Base-by-base conservation (phyloP, 2,329 filamentous ascomycete genomes). In the Peltaster fructicola region DNA sequence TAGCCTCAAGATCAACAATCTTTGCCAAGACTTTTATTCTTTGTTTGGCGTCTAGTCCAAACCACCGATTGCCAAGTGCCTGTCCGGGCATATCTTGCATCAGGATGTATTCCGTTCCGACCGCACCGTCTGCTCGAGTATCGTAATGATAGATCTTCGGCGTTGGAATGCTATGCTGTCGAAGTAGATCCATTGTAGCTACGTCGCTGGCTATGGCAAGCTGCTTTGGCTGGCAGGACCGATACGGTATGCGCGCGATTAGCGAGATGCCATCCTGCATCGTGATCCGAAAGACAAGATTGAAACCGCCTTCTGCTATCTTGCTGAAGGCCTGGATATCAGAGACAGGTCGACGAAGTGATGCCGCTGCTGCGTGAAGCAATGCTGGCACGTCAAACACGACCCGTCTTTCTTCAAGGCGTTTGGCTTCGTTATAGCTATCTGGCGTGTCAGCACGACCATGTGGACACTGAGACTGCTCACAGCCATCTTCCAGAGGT, bases 1-100 rank as follows among this genome's bases (percentile, higher is more conserved):
- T 29, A 16, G 34, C 32, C 29, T 50, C 46, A 8, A 43, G 21
- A 14, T 48, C 35, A 44, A 37, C 43, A 3, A 48, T 31, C 25
- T 34, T 34, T 5, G 23, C 30, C 23, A 47, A 33, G 3, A 48
- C 30, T 13, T 26, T 32, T 12, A 39, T 35, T 27, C 41, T 41
- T 13, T 39, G 35, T 17, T 40, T 27, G 12, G 40, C 35, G 2
- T 31, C 30, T 5, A 43, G 25, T 2, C 36, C 22, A 22, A 23
- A 36, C 40, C 40, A 44, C 13, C 32, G 26, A 9, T 43, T 31
- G 2, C 31, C 31, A 3, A 44, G 26, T 19, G 25, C 20, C 15
- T 3, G 33, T 6, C 39, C 41, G 2, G 17, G 10, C 17, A 29
- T 29, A 21, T 30, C 27, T 22, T 39, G 35, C 34, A 41, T 34